Evolutionary conservation across 257 asterid genomes (phyloP).

Genomic region (Forsythia suspensa): DNA sequence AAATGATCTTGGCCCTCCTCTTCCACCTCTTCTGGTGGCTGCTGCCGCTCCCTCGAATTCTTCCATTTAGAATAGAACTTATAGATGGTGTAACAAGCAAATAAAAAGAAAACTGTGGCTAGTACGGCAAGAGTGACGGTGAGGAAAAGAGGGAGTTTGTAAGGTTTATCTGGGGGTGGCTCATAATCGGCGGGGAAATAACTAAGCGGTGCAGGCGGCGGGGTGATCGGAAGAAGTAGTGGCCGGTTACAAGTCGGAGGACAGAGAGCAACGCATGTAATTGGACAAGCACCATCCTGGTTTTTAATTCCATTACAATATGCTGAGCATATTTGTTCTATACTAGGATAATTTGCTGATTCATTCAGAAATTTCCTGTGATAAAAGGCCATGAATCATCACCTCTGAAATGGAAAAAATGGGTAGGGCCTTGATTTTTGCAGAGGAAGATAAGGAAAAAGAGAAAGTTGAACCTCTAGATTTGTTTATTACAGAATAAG

Average conservation of each 20-base stretch:
- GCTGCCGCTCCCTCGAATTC: constrained; percentile 8
- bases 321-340: constrained; percentile 7
- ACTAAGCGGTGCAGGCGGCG: constrained; percentile 14
- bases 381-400: constrained; percentile 40
- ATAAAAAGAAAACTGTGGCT: constrained; percentile 40
- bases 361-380: constrained; percentile 37
- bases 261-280: constrained; percentile 26
- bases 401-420: background rate
- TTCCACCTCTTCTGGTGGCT: constrained; percentile 15
- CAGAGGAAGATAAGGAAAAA: background rate
- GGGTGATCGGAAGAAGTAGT: background rate
- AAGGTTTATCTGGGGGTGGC: constrained; percentile 12
- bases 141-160: constrained; percentile 32
- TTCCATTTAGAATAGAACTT: constrained; percentile 22
- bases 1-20: constrained; percentile 33
- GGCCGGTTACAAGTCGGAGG: constrained; percentile 16
- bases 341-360: background rate
- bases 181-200: background rate
- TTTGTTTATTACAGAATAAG: constrained; percentile 11
- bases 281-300: constrained; percentile 29
- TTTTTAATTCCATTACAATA: constrained; percentile 15
- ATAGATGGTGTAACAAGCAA: constrained; percentile 46
- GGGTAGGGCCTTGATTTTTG: background rate
- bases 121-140: constrained; percentile 38
- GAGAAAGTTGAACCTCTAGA: constrained; percentile 10